Evolutionary conservation across 495 filamentous ascomycete genomes (phyloP).

Genomic region (Wilcoxina mikolae): DNA sequence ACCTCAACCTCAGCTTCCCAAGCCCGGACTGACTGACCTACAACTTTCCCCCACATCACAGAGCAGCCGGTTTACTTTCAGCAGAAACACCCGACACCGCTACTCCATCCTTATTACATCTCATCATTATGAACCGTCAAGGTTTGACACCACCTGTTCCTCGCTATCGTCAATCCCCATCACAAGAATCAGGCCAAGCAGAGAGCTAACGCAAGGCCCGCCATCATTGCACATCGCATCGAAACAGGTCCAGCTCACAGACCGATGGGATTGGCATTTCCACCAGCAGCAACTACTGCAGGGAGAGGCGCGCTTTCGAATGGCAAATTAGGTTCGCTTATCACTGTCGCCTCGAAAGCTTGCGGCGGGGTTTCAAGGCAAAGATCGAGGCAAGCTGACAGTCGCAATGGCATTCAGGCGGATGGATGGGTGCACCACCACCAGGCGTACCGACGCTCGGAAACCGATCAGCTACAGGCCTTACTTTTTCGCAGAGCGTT

Average conservation of each 20-base stretch:
- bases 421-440: constrained; percentile 26
- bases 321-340: constrained; percentile 26
- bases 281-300: constrained; percentile 12
- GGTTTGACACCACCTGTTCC: constrained; percentile 7
- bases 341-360: neutral
- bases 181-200: too few species aligned
- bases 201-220: neutral
- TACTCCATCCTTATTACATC: constrained; percentile 5
- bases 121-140: constrained; percentile 25
- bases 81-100: too few species aligned
- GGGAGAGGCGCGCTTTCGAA: constrained; percentile 17
- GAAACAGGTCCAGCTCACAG: constrained; percentile 19
- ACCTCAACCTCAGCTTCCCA: too few species aligned
- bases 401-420: constrained; percentile 10
- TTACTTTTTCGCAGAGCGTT: constrained; percentile 24
- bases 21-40: too few species aligned
- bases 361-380: too few species aligned
- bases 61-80: too few species aligned
- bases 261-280: constrained; percentile 20
- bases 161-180: too few species aligned
- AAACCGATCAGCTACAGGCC: constrained; percentile 13
- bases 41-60: too few species aligned
- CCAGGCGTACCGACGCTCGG: constrained; percentile 25
- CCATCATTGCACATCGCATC: neutral
- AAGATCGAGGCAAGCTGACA: too few species aligned